phyloP scores from a whole-genome alignment of 441 rosid species.

The Sinapis alba region DNA sequence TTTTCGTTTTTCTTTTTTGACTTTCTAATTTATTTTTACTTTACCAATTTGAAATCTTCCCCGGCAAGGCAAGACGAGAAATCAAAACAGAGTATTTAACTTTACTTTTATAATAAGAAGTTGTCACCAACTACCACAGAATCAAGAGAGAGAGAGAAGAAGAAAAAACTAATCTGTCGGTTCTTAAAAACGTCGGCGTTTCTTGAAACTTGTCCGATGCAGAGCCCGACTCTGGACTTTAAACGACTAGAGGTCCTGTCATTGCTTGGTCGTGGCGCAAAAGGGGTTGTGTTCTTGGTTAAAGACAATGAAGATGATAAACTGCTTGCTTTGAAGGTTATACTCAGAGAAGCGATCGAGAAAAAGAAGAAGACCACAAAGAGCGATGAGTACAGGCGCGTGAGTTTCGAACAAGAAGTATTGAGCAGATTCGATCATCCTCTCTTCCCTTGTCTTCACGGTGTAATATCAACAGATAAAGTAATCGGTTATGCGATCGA shows the following conservation, averaged over 20 bases:
- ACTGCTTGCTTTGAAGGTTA: constrained; percentile 64
- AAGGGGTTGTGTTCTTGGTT: constrained; percentile 78
- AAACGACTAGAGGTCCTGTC: constrained; percentile 47
- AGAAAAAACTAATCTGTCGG: not conserved
- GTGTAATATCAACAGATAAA: constrained; percentile 59
- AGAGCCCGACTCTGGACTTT: constrained; percentile 46
- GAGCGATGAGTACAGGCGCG: constrained; percentile 52
- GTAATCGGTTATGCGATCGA: constrained; percentile 77
- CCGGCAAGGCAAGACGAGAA: constrained; percentile 34
- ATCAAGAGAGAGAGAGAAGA: constrained; percentile 1
- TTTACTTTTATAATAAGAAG: not conserved
- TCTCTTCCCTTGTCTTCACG: constrained; percentile 67
- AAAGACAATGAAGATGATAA: constrained; percentile 38
- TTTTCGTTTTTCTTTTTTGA: constrained; percentile 4
- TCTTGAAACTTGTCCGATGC: constrained; percentile 30
- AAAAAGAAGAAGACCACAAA: constrained; percentile 48
- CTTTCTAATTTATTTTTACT: not conserved
- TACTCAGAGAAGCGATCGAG: constrained; percentile 58
- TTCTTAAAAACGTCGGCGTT: not conserved
- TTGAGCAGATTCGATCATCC: constrained; percentile 62
- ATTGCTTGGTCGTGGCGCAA: constrained; percentile 80
- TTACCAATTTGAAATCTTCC: constrained; percentile 26
- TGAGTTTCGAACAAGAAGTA: constrained; percentile 64
- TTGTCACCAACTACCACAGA: constrained; percentile 1
- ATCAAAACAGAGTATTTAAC: constrained; percentile 2